Base-by-base conservation (phyloP, 768 basidiomycete species). In the Lactarius evosmus region DNA sequence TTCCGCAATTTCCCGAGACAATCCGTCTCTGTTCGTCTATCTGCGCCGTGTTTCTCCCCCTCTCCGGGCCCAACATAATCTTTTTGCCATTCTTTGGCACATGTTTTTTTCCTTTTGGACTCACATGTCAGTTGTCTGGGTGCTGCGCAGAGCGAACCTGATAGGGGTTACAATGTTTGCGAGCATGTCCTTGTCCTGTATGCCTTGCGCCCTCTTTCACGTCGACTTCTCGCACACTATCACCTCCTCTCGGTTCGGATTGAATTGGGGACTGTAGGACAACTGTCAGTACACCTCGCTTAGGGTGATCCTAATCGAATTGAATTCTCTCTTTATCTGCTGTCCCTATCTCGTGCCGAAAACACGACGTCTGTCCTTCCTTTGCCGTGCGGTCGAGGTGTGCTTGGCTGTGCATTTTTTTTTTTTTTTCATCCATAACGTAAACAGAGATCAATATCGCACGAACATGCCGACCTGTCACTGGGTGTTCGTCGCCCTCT, bases 371-470 rank as follows among this genome's bases (percentile, higher is more conserved):
- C 38, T 49, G 46, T 49, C 14, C 12, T 29, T 30, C n/a, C 36
- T 41, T 27, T 25, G 6, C 51, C 44, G 32, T 61, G 25, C 29
- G 44, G 14, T n/a, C 55, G 33, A 16, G 19, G n/a, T n/a, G 27
- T 62, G 33, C 54, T 49, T 55, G 52, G 53, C 51, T 16, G 40
- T 61, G 34, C 11, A 38, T 22, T 3, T 40, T 17, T 4, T 1
- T 44, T 41, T 6, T 17, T 44, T 46, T 25, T 29, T 27, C 40
- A 46, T 46, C 57, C 2, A 17, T 58, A 57, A 63, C 62, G 62
- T 63, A 63, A 63, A 57, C 22, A 14, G 44, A 55, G 52, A 64
- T 60, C 58, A 50, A 64, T 64, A 32, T 64, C 63, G 29, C 44
- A 19, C 56, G 17, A 5, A 22, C 53, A 44, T 58, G 56, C 56